Base-by-base conservation (phyloP, 345 rosid species). In the Noccaea caerulescens region DNA sequence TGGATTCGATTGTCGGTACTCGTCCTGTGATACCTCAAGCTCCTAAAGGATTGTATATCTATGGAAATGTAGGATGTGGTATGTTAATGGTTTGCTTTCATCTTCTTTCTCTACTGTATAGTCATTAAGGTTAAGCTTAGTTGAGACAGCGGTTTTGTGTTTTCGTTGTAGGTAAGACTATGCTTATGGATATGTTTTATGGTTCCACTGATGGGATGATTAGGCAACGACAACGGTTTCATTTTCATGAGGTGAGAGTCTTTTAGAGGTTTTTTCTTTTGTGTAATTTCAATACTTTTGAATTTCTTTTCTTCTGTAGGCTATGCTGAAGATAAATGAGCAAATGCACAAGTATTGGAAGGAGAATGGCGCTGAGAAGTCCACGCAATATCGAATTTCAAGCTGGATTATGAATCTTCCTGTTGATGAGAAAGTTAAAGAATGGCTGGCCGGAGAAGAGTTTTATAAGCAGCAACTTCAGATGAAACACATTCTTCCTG, bases 151-250 rank as follows among this genome's bases (percentile, higher is more conserved):
- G 27, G 41, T 63, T 67, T 23, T 23, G 68, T 64, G 27, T 53
- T 56, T 57, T 61, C 43, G 13, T 44, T 84, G 75, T 63, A 93
- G 98, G 98, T 53, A 90, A 93, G 90, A 93, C 98, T 39, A 93
- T 93, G 97, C 77, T 93, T 49, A 90, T 93, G 98, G 98, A 90
- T 79, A 88, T 93, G 98, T 93, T 93, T 83, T 90, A 90, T 76
- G 77, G 86, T 18, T 82, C 87, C 34, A 87, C 91, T 47, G 81
- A 82, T 60, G 92, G 90, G 63, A 69, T 88, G 55, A 80, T 86
- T 4, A 87, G 83, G 75, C 96, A 87, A 76, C 63, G 93, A 56
- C 80, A 77, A 67, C 80, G 98, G 67, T 80, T 86, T 72, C 98
- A 93, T 75, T 90, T 93, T 68, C 97, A 93, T 76, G 92, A 88